phyloP scores from a whole-genome alignment of 2,329 filamentous ascomycete genomes.

The Pseudocercospora macadamiae region DNA sequence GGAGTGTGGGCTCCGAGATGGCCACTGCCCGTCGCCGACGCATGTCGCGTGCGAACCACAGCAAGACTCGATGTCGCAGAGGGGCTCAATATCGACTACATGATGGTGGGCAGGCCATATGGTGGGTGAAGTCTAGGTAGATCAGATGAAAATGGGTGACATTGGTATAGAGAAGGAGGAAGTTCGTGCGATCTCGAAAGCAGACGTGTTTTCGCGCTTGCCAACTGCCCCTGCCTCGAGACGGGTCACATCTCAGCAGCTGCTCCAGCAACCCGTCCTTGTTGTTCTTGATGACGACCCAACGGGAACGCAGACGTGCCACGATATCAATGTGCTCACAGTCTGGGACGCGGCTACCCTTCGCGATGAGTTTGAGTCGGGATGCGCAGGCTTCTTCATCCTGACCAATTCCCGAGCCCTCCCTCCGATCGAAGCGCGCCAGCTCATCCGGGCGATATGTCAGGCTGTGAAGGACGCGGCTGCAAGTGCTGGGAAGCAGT shows the following conservation, averaged over 20 bases:
- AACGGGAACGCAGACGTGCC: conserved; percentile 63
- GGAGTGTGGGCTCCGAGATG: too few relatives aligned
- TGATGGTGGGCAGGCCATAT: neutral
- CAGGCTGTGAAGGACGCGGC: conserved; percentile 53
- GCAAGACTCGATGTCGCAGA: too few relatives aligned
- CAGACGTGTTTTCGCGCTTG: conserved; percentile 9
- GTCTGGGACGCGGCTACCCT: conserved; percentile 55
- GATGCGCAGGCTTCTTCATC: conserved; percentile 57
- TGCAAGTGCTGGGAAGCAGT: conserved; percentile 40
- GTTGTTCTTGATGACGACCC: conserved; percentile 10
- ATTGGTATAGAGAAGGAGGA: conserved; percentile 3
- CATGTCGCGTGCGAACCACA: too few relatives aligned
- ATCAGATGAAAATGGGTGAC: conserved; percentile 1
- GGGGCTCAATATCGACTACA: too few relatives aligned
- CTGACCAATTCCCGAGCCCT: conserved; percentile 62
- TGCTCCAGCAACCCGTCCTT: conserved; percentile 2
- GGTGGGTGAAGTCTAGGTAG: too few relatives aligned
- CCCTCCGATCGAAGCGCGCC: conserved; percentile 51
- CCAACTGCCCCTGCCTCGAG: conserved; percentile 10
- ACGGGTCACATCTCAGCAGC: conserved; percentile 4
- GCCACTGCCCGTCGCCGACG: too few relatives aligned
- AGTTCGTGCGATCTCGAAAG: neutral
- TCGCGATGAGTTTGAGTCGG: conserved; percentile 47
- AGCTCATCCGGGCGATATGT: conserved; percentile 56
- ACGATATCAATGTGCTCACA: conserved; percentile 59